Percentiles rank a stretch among this genome's conserved stretches.
These are phyloP conservation scores for Aspergillus vadensis DNA, from an alignment of 2,329 filamentous ascomycete species.

Conservation along the genomic window DNA sequence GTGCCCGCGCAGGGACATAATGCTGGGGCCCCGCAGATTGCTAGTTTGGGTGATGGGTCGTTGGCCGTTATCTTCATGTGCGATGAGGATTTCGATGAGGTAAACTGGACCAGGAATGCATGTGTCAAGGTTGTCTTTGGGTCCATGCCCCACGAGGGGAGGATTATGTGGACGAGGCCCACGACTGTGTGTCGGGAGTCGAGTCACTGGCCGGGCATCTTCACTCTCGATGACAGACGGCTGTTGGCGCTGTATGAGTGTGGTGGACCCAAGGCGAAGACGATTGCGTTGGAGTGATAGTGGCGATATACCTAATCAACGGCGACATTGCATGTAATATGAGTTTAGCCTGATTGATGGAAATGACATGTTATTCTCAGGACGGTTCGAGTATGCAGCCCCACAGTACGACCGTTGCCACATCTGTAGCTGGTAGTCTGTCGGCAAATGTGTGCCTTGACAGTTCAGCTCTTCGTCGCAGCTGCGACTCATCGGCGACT, in stretches of 20 bases:
- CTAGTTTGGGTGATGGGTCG: slow-evolving; percentile 41
- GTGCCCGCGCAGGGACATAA: slow-evolving; percentile 41
- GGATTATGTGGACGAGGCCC: slow-evolving; percentile 38
- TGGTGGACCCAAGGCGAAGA: slow-evolving; percentile 29
- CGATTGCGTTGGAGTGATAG: slow-evolving; percentile 20
- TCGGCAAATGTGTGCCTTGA: too few relatives aligned
- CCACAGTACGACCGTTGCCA: too few relatives aligned
- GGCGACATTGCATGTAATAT: too few relatives aligned
- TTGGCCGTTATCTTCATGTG: slow-evolving; percentile 53
- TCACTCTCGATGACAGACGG: slow-evolving; percentile 27
- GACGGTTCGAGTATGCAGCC: too few relatives aligned
- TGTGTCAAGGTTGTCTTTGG: slow-evolving; percentile 47
- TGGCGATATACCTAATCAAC: too few relatives aligned
- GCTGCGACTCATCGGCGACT: too few relatives aligned
- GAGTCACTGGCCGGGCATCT: slow-evolving; percentile 46
- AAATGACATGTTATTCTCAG: too few relatives aligned
- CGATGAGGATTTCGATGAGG: slow-evolving; percentile 43
- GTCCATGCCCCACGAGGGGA: slow-evolving; percentile 34
- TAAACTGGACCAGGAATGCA: slow-evolving; percentile 44
- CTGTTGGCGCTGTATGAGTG: slow-evolving; percentile 35
- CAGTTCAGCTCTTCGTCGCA: too few relatives aligned
- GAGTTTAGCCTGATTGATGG: too few relatives aligned
- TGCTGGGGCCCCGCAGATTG: slow-evolving; percentile 51
- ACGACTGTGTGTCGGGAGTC: slow-evolving; percentile 32
- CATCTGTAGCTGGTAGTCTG: too few relatives aligned